Percentiles rank a stretch among this genome's conserved stretches.
These are phyloP conservation scores for Papiliotrema fonsecae DNA, from an alignment of 1,284 basidiomycete species.

Conservation along the genomic window DNA sequence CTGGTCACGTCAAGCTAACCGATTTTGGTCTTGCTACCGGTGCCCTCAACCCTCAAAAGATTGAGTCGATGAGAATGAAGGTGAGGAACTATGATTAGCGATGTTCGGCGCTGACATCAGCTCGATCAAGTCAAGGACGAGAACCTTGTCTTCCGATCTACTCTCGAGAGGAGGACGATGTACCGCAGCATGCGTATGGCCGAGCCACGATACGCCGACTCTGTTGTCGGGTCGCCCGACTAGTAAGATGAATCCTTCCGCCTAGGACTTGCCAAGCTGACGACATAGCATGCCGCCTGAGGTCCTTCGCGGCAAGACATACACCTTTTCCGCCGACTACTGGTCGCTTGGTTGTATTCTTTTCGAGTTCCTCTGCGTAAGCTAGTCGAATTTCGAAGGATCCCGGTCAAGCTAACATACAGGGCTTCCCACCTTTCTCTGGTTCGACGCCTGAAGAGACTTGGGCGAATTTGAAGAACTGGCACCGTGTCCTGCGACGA, in stretches of 20 bases:
- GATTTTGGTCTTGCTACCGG: slow-evolving; percentile 98
- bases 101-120: slow-evolving; percentile 46
- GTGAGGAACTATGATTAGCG: slow-evolving; percentile 47
- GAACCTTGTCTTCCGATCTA: slow-evolving; percentile 83
- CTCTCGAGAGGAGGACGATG: slow-evolving; percentile 88
- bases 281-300: slow-evolving; percentile 55
- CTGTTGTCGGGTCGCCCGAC: slow-evolving; percentile 96
- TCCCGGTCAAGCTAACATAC: neutral
- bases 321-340: slow-evolving; percentile 93
- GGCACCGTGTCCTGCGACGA: slow-evolving; percentile 82
- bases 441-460: slow-evolving; percentile 95
- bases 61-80: slow-evolving; percentile 90
- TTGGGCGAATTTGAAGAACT: slow-evolving; percentile 98
- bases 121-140: slow-evolving; percentile 96
- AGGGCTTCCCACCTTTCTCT: slow-evolving; percentile 94
- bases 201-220: slow-evolving; percentile 92
- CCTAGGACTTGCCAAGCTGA: neutral
- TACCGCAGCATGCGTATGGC: slow-evolving; percentile 89
- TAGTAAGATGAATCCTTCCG: slow-evolving; percentile 52
- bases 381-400: slow-evolving; percentile 2
- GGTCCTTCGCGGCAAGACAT: slow-evolving; percentile 89
- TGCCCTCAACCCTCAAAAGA: slow-evolving; percentile 88
- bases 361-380: slow-evolving; percentile 80
- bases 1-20: slow-evolving; percentile 96
- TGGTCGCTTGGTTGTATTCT: slow-evolving; percentile 99